Base-by-base conservation (phyloP, 2,329 filamentous ascomycete species). In the Sporothrix brasiliensis region DNA sequence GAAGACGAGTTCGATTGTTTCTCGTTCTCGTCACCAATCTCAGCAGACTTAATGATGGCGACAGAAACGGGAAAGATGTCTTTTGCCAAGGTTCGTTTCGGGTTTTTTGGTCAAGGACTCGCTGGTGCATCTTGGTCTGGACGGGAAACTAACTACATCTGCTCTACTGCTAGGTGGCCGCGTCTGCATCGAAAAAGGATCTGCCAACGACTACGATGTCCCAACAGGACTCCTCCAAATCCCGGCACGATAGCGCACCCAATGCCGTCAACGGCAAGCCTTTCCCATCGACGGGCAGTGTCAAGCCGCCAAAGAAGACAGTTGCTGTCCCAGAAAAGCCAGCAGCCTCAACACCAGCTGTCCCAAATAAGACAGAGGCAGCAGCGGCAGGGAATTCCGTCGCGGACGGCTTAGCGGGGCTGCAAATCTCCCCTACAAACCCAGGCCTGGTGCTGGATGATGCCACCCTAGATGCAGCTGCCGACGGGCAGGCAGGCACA, bases 1-100 rank as follows among this genome's bases (percentile, higher is more conserved):
- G 34, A 24, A 4, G 14, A 44, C 19, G 14, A 11, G 13, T 53
- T 27, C 0, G 4, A 56, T n/a, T n/a, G 27, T 10, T 44, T 34
- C 6, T 34, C 6, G 4, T 34, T 34, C 34, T 34, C 34, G 34
- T 34, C 34, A 34, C 30, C 34, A 7, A 34, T 34, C 34, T 34
- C 34, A 34, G 34, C 34, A 44, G 78, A 82, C 69, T 81, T 82
- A 70, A 77, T 78, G 76, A 79, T 83, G 75, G 79, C 82, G 75
- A 76, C 83, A 73, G 84, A 85, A 74, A 74, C 81, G 69, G 81
- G 81, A 68, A 88, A 87, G 80, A 86, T 89, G 75, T 92, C 91
- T 56, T 93, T 93, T 83, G 91, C 91, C 80, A 93, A 92, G 86
- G 91, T 92, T 82, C 71, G 83, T 72, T 52, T 47, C 34, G 34